Base-by-base conservation (phyloP, 345 rosid genomes). In the Stellera chamaejasme region DNA sequence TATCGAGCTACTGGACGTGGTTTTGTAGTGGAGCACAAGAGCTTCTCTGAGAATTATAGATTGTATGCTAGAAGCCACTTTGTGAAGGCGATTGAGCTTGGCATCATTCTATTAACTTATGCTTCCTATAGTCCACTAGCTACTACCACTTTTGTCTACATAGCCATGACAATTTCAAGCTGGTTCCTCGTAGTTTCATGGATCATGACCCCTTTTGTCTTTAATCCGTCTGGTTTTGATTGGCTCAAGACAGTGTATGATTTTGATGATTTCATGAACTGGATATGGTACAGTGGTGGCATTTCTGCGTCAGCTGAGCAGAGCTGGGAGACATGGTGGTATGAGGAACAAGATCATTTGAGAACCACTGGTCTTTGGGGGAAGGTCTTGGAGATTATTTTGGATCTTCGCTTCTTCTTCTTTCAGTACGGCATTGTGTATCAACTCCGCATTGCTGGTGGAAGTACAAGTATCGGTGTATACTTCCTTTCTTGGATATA, bases 1-100 rank as follows among this genome's bases (percentile, higher is more conserved):
- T 90, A 90, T 60, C 72, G 86, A 61, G 84, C 97, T 56, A 90
- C 97, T 28, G 97, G 97, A 41, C 97, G 97, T 52, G 97, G 95
- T 57, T 89, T 85, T 52, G 97, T 85, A 63, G 97, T 89, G 48
- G 79, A 78, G 79, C 97, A 86, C 73, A 90, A 84, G 70, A 73
- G 84, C 67, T 83, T 83, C 66, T 82, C 90, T 0, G 90, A 83
- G 70, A 83, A 78, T 71, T 83, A 80, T 49, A 70, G 90, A 63
- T 86, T 83, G 10, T 83, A 74, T 55, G 78, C 84, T 5, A 82
- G 82, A n/a, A 83, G 90, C 69, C 90, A 83, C 65, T 83, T 83
- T 51, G 59, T 80, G 41, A 80, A 83, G 68, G 90, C 90, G 0
- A 70, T 80, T 23, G 90, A 83, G 66, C 80, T 83, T 14, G 90